These are phyloP conservation scores for Globisporangium camurandrum DNA, from an alignment of 352 stramenopile genomes.

Conservation along the genomic window DNA sequence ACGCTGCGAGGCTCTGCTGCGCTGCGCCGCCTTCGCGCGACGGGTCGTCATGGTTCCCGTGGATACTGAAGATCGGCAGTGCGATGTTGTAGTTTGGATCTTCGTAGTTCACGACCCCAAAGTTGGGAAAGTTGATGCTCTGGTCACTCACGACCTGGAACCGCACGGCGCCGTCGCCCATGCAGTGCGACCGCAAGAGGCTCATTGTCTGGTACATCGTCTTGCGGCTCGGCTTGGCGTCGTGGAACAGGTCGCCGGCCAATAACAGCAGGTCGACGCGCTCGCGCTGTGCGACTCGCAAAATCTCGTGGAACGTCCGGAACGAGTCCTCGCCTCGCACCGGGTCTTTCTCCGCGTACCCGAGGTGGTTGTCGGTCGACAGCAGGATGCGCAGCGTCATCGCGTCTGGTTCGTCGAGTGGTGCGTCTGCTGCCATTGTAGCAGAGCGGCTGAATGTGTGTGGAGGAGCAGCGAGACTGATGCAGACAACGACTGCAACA, in stretches of 20 bases:
- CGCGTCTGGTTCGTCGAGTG: constrained; percentile 15
- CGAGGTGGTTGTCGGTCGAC: constrained; percentile 98
- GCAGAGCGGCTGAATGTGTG: no score
- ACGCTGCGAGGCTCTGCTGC: constrained; percentile 85
- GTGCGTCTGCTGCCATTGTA: not conserved
- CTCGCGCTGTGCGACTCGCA: constrained; percentile 55
- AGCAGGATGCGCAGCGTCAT: constrained; percentile 88
- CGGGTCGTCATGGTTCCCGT: constrained; percentile 99
- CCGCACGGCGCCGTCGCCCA: constrained; percentile 79
- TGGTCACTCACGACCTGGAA: constrained; percentile 90
- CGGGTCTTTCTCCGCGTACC: constrained; percentile 94
- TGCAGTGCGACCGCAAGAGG: constrained; percentile 93
- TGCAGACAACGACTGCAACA: no score
- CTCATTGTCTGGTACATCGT: constrained; percentile 97
- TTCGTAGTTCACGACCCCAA: constrained; percentile 95
- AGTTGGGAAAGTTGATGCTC: constrained; percentile 86
- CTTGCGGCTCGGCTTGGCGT: constrained; percentile 96
- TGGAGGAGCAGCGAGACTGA: no score
- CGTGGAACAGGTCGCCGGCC: constrained; percentile 98
- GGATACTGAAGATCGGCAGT: constrained; percentile 97
- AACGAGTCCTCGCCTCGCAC: constrained; percentile 93
- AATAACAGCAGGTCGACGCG: constrained; percentile 92
- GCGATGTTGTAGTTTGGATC: constrained; percentile 93
- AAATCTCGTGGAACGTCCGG: constrained; percentile 83
- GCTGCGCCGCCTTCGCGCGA: constrained; percentile 78